These are phyloP conservation scores for Fusarium sp. DNA, from an alignment of 2,329 filamentous ascomycete species.

Conservation along the genomic window DNA sequence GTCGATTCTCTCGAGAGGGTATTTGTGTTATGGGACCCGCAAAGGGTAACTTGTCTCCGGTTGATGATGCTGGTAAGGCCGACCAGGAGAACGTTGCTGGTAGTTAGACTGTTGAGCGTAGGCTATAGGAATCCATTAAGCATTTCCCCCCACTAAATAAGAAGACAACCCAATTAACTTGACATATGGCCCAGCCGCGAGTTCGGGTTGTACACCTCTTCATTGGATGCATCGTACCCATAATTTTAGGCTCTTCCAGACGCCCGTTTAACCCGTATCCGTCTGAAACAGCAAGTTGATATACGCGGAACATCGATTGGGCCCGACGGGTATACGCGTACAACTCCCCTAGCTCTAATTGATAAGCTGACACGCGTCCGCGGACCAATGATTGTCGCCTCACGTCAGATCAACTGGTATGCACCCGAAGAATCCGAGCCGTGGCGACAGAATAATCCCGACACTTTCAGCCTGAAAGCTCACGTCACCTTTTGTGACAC, in stretches of 20 bases:
- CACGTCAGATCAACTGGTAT: constrained; percentile 21
- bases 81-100: constrained; percentile 18
- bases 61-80: constrained; percentile 7
- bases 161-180: neutral
- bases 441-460: constrained; percentile 1
- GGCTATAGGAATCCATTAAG: too few species aligned
- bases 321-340: constrained; percentile 24
- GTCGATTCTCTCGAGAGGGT: constrained; percentile 48
- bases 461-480: neutral
- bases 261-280: neutral
- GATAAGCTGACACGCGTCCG: constrained; percentile 24
- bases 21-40: constrained; percentile 33
- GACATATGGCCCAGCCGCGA: neutral
- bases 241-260: neutral
- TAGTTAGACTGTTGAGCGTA: neutral
- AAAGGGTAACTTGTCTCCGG: constrained; percentile 18
- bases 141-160: neutral
- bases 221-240: neutral
- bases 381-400: constrained; percentile 7
- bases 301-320: neutral
- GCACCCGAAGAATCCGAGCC: constrained; percentile 20
- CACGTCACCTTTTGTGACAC: constrained; percentile 1
- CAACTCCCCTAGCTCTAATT: neutral
- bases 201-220: neutral
- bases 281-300: neutral